Conservation (phyloP, 106 monocot species). For the Hemerocallis citrina region DNA sequence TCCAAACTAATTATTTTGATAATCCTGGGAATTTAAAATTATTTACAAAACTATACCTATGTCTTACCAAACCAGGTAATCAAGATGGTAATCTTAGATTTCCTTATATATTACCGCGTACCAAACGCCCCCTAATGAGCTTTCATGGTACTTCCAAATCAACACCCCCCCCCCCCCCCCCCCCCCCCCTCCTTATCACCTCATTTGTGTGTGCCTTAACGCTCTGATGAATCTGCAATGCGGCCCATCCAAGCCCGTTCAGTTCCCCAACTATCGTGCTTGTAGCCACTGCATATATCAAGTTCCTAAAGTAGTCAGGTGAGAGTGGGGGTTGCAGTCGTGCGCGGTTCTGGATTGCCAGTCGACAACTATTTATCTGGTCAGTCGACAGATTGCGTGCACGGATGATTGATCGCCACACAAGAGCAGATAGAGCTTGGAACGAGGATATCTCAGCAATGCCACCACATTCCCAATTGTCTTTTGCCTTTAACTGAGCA, state of each 20-base stretch:
- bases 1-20: too few relatives aligned
- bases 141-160: too few relatives aligned
- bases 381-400: constrained; percentile 16
- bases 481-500: constrained; percentile 35
- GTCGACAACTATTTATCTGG: constrained; percentile 15
- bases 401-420: constrained; percentile 54
- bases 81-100: too few relatives aligned
- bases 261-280: constrained; percentile 56
- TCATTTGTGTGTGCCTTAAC: constrained; percentile 27
- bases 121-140: too few relatives aligned
- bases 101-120: too few relatives aligned
- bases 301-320: constrained; percentile 56
- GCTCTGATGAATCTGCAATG: constrained; percentile 12
- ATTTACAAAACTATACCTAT: too few relatives aligned
- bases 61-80: too few relatives aligned
- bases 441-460: constrained; percentile 28
- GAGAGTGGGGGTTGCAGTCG: constrained; percentile 43
- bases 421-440: constrained; percentile 37
- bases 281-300: constrained; percentile 9
- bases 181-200: constrained; percentile 10
- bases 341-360: constrained; percentile 29
- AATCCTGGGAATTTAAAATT: too few relatives aligned
- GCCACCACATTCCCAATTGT: constrained; percentile 18
- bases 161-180: constrained; percentile 17
- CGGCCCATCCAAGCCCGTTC: constrained; percentile 40